A percentile compares a stretch with the other conserved stretches of the same genome.
These are phyloP conservation scores for Serendipita sp. DNA, from an alignment of 768 basidiomycete species.

Conservation along the genomic window DNA sequence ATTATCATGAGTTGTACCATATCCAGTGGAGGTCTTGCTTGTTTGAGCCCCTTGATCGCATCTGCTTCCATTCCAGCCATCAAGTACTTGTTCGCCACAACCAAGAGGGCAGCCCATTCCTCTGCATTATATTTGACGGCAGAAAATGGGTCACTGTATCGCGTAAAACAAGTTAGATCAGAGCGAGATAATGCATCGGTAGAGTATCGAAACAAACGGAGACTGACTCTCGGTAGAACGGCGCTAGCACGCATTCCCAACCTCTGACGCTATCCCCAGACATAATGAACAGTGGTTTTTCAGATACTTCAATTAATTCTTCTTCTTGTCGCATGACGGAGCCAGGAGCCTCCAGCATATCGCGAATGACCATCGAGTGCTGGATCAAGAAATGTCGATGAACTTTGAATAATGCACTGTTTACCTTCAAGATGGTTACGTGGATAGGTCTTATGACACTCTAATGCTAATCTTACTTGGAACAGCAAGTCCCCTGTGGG, in stretches of 20 bases:
- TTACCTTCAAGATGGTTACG: neutral
- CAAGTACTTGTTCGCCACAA: neutral
- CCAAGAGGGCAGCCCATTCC: neutral
- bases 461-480: neutral
- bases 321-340: neutral
- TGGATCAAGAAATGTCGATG: neutral
- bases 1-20: neutral
- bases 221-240: neutral
- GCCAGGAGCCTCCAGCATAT: neutral
- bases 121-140: neutral
- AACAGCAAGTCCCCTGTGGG: neutral
- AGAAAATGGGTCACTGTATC: neutral
- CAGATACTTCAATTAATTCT: neutral
- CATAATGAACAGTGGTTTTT: neutral
- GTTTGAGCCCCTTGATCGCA: neutral
- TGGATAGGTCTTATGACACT: neutral
- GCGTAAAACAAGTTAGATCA: too few relatives aligned
- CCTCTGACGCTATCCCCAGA: neutral
- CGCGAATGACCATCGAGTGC: neutral
- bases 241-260: neutral
- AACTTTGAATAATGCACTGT: conserved; percentile 4
- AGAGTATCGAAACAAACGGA: neutral
- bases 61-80: neutral
- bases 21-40: neutral
- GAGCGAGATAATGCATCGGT: too few relatives aligned